phyloP scores from a whole-genome alignment of 345 rosid species.

The Populus deltoides region DNA sequence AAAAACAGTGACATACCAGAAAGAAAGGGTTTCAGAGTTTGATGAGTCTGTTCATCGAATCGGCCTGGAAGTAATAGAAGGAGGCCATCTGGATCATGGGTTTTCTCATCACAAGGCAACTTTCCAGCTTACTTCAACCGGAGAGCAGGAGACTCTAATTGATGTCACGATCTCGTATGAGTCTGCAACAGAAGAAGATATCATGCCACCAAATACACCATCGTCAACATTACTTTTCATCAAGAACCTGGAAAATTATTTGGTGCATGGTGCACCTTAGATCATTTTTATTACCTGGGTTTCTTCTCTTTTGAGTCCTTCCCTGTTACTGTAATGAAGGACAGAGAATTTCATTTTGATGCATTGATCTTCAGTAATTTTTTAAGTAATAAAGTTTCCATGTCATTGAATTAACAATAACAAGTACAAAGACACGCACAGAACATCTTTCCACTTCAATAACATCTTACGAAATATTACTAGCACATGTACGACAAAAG shows the following conservation, averaged over 20 bases:
- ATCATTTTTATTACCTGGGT: background rate
- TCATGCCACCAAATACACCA: constrained; percentile 21
- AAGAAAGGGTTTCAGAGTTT: constrained; percentile 36
- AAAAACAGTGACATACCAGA: constrained; percentile 29
- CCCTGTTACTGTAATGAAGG: background rate
- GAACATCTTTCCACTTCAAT: background rate
- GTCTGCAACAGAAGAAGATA: constrained; percentile 9
- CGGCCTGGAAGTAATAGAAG: constrained; percentile 32
- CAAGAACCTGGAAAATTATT: constrained; percentile 22
- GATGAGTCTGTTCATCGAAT: constrained; percentile 26
- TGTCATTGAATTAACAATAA: background rate
- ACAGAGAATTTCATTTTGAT: background rate
- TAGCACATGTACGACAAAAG: background rate
- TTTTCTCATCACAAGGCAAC: constrained; percentile 30
- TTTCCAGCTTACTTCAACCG: constrained; percentile 27
- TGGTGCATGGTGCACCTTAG: constrained; percentile 15
- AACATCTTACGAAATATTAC: background rate
- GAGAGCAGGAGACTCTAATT: constrained; percentile 21
- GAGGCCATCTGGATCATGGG: constrained; percentile 36
- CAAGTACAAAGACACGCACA: too few relatives aligned
- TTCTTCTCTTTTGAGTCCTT: background rate
- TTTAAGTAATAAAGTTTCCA: background rate
- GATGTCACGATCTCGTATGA: constrained; percentile 31
- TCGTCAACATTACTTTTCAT: constrained; percentile 15
- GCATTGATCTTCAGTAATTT: background rate